Percentiles rank a stretch among this genome's conserved stretches.
Evolutionary conservation across 768 basidiomycete genomes (phyloP).

Genomic region (Termitomyces sp.): DNA sequence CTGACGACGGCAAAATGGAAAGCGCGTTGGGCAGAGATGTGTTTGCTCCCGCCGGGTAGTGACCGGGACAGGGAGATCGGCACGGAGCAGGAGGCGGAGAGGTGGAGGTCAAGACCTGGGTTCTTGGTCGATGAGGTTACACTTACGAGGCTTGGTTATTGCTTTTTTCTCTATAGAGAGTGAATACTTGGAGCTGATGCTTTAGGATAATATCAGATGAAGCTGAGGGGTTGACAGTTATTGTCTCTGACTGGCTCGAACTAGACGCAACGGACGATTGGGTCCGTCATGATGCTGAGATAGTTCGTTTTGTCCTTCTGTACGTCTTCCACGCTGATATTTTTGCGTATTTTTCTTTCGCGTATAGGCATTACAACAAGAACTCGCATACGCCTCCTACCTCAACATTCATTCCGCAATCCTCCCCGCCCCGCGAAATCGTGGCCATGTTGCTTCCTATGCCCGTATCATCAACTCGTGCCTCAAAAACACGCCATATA

Average conservation of each 20-base stretch:
- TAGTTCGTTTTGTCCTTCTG: constrained; percentile 47
- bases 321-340: neutral
- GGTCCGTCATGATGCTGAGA: constrained; percentile 93
- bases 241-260: constrained; percentile 93
- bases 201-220: constrained; percentile 45
- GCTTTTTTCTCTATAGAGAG: neutral
- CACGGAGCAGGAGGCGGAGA: constrained; percentile 67
- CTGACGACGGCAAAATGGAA: constrained; percentile 88
- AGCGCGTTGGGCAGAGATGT: constrained; percentile 85
- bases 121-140: constrained; percentile 85
- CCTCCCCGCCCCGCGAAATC: constrained; percentile 82
- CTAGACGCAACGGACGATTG: constrained; percentile 90
- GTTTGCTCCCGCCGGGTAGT: constrained; percentile 53
- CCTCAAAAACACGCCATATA: constrained; percentile 61
- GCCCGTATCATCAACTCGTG: constrained; percentile 85
- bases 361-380: constrained; percentile 82
- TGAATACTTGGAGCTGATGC: neutral
- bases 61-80: constrained; percentile 32
- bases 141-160: constrained; percentile 81
- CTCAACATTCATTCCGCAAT: constrained; percentile 82
- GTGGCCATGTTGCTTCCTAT: constrained; percentile 84
- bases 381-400: constrained; percentile 89
- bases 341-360: neutral
- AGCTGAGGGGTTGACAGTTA: constrained; percentile 61
- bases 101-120: constrained; percentile 78